These are phyloP conservation scores for Tetrahymena borealis DNA, from an alignment of 73 alveolate species.

Conservation along the genomic window DNA sequence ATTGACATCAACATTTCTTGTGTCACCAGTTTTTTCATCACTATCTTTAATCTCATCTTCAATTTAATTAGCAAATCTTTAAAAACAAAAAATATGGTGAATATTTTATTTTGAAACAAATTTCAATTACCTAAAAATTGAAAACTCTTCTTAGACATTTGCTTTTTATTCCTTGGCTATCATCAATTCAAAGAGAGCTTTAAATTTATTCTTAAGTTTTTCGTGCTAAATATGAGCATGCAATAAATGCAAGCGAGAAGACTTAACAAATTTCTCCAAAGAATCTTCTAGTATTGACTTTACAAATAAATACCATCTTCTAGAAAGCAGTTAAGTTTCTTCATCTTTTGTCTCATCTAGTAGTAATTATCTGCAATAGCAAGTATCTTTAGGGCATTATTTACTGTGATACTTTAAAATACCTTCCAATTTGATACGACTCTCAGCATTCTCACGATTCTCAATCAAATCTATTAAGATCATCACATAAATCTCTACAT, in stretches of 20 bases:
- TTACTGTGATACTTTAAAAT: not conserved
- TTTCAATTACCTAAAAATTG: not conserved
- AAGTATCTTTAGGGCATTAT: not conserved
- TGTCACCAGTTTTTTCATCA: slow-evolving; percentile 22
- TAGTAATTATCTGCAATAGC: not conserved
- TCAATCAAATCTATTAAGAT: not conserved
- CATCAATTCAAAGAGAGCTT: slow-evolving; percentile 2
- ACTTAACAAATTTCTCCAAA: slow-evolving; percentile 3
- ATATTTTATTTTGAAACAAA: too few species aligned
- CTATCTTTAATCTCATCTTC: slow-evolving; percentile 27
- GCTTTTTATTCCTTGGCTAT: slow-evolving; percentile 3
- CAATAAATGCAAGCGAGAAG: not conserved
- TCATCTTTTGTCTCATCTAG: not conserved
- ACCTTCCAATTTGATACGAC: not conserved
- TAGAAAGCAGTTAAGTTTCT: not conserved
- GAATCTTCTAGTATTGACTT: slow-evolving; percentile 6
- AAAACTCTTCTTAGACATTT: slow-evolving; percentile 7
- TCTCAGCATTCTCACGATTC: not conserved
- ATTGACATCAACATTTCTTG: slow-evolving; percentile 25
- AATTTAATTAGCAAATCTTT: not conserved
- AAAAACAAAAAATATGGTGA: not conserved
- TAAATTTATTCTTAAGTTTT: slow-evolving; percentile 21
- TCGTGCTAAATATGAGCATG: slow-evolving; percentile 4
- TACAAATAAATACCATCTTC: slow-evolving; percentile 8
- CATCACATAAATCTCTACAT: not conserved